Base-by-base conservation (phyloP, 2,329 filamentous ascomycete genomes). In the Alternaria arborescens region DNA sequence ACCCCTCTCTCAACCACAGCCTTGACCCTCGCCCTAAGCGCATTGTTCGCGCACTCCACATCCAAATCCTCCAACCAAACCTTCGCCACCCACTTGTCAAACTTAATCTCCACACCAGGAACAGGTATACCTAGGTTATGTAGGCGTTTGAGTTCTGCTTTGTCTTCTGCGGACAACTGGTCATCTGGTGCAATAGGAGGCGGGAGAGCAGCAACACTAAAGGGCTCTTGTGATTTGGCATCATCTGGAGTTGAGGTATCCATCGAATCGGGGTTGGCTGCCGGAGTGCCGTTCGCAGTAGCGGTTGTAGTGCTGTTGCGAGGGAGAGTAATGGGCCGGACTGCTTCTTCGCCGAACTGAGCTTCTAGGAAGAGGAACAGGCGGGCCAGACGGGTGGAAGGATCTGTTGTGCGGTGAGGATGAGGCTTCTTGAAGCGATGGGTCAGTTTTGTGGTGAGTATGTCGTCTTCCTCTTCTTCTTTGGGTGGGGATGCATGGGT, bases 341-440 rank as follows among this genome's bases (percentile, higher is more conserved):
- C 89, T 61, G 92, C 90, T 65, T 95, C 90, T 32, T 88, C 84
- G 63, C 95, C 95, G 75, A 99, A 99, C 78, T 99, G 95, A 3
- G 94, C 92, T 82, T 99, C 95, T 14, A 99, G 89, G 82, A 99
- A 97, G 88, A 97, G 92, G 80, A 96, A 91, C 20, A 99, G 88
- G 34, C 94, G 89, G 64, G 90, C 87, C 41, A 98, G 88, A 41
- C 92, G 90, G 69, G 97, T 92, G 44, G 90, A 84, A 0, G 93
- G 85, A 10, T 86, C 86, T 42, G 93, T 80, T 44, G 90, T 86
- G 12, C 89, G 86, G 78, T 97, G 93, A 0, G 89, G 90, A 74
- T 97, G 95, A 47, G 74, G 67, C 3, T 54, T 41, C 30, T 86
- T 80, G 62, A 71, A 69, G 57, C 69, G 71, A 60, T 70, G 68